These are phyloP conservation scores for Aethionema arabicum DNA, from an alignment of 345 rosid genomes.

Conservation along the genomic window DNA sequence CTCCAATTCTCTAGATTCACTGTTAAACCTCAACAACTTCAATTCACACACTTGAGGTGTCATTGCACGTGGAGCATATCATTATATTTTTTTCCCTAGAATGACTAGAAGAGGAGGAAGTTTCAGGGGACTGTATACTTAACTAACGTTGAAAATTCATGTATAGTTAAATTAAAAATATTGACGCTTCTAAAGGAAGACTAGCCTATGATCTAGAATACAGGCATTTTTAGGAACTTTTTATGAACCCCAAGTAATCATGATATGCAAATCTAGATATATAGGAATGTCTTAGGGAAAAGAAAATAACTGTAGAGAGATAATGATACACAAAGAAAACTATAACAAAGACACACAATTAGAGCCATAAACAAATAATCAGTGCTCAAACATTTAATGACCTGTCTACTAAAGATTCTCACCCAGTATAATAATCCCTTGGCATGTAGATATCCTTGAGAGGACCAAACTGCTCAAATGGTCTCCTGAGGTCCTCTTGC, in stretches of 20 bases:
- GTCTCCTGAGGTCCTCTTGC: constrained; percentile 81
- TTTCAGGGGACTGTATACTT: constrained; percentile 12
- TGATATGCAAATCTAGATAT: neutral
- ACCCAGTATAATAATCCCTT: constrained; percentile 87
- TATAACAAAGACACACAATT: neutral
- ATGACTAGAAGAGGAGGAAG: constrained; percentile 8
- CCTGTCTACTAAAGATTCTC: constrained; percentile 37
- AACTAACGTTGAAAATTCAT: neutral
- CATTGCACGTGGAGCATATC: constrained; percentile 41
- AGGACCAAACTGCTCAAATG: constrained; percentile 83
- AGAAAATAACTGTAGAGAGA: neutral
- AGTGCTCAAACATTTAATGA: neutral
- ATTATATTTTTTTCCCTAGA: constrained; percentile 24
- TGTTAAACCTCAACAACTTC: constrained; percentile 86
- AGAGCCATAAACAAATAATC: constrained; percentile 4
- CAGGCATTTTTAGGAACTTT: neutral
- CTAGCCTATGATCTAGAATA: neutral
- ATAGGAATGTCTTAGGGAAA: neutral
- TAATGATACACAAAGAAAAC: constrained; percentile 10
- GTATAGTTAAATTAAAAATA: neutral
- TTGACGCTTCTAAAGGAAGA: neutral
- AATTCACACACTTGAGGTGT: constrained; percentile 61
- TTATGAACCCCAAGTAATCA: constrained; percentile 11
- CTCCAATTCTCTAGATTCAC: constrained; percentile 91
- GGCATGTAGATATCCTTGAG: constrained; percentile 91